These are phyloP conservation scores for Cordyceps farinosa DNA, from an alignment of 2,329 filamentous ascomycete species.

Conservation along the genomic window DNA sequence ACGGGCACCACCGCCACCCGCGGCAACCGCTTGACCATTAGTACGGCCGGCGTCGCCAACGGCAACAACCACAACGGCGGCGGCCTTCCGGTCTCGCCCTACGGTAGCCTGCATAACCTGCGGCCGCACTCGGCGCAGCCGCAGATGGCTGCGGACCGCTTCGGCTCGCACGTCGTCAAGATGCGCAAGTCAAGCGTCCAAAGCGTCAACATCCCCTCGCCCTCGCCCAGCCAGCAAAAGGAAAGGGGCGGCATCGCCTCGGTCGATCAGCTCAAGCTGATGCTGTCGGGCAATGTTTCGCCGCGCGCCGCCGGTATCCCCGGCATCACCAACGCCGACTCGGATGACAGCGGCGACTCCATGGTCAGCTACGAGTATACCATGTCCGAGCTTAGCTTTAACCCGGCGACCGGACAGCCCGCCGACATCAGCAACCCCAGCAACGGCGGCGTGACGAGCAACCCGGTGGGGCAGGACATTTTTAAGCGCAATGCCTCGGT, in stretches of 20 bases:
- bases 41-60: conserved; percentile 35
- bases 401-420: conserved; percentile 36
- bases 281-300: conserved; percentile 50
- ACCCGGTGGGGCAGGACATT: conserved; percentile 26
- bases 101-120: conserved; percentile 48
- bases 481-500: conserved; percentile 33
- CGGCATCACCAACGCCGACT: conserved; percentile 36
- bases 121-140: conserved; percentile 46
- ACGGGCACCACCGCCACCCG: conserved; percentile 54
- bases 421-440: conserved; percentile 23
- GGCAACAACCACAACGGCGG: conserved; percentile 35
- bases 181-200: conserved; percentile 53
- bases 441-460: too few relatives aligned
- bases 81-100: conserved; percentile 41
- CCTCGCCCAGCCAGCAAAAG: conserved; percentile 32
- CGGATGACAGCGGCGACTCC: conserved; percentile 61
- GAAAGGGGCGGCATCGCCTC: conserved; percentile 52
- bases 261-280: conserved; percentile 61
- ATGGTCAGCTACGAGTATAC: conserved; percentile 68
- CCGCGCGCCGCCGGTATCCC: conserved; percentile 39
- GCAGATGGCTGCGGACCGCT: conserved; percentile 30
- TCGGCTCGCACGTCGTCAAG: conserved; percentile 38
- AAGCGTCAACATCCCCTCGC: conserved; percentile 36
- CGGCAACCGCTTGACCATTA: conserved; percentile 57
- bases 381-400: conserved; percentile 64